These are phyloP conservation scores for Chenopodium formosanum DNA, from an alignment of 148 eudicot genomes.

Conservation along the genomic window DNA sequence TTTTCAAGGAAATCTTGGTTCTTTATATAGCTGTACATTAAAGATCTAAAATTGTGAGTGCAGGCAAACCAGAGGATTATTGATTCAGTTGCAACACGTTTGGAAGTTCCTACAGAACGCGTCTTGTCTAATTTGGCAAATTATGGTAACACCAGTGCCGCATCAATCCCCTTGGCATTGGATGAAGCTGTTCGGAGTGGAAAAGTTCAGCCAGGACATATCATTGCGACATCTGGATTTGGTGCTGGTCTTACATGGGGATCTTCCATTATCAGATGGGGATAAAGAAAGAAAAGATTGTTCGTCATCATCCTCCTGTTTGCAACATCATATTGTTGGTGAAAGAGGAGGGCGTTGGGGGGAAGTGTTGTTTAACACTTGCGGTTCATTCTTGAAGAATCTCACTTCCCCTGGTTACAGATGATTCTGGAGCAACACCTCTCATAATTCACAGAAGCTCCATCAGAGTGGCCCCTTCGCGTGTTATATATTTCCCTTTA, in stretches of 20 bases:
- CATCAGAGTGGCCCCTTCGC: constrained; percentile 3
- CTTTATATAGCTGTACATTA: neutral
- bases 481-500: neutral
- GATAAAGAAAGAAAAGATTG: constrained; percentile 19
- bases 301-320: neutral
- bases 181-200: constrained; percentile 93
- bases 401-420: neutral
- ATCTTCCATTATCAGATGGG: constrained; percentile 86
- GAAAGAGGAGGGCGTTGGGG: neutral
- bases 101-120: constrained; percentile 68
- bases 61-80: constrained; percentile 97
- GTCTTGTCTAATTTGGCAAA: constrained; percentile 87
- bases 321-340: neutral
- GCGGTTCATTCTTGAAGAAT: neutral
- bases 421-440: constrained; percentile 12
- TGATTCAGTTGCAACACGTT: constrained; percentile 68
- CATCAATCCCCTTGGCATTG: constrained; percentile 91
- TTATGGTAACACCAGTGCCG: constrained; percentile 93
- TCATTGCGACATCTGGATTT: constrained; percentile 86
- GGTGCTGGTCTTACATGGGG: constrained; percentile 99
- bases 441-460: constrained; percentile 9
- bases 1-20: neutral
- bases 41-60: constrained; percentile 13
- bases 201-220: constrained; percentile 67
- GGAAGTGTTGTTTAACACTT: neutral